phyloP scores from a whole-genome alignment of 352 stramenopile species.

The Phytopythium helicoides region DNA sequence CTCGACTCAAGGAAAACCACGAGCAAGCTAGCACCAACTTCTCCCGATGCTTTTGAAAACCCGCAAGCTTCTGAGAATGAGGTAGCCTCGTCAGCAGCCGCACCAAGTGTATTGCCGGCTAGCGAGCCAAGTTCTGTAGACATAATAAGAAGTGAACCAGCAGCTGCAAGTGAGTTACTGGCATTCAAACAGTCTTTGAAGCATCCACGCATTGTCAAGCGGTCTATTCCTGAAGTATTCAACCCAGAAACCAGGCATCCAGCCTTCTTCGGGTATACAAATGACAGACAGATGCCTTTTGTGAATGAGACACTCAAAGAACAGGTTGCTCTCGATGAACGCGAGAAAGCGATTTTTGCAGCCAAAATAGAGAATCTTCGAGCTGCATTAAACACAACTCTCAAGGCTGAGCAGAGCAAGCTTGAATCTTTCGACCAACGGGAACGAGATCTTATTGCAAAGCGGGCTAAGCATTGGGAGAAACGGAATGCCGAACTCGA shows the following conservation, averaged over 20 bases:
- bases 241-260: constrained; percentile 46
- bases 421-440: constrained; percentile 46
- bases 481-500: constrained; percentile 64
- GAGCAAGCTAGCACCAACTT: not conserved
- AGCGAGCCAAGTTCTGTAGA: not conserved
- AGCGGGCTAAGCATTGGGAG: constrained; percentile 59
- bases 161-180: constrained; percentile 7
- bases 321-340: constrained; percentile 20
- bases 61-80: not conserved
- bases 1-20: not conserved
- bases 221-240: constrained; percentile 35
- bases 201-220: constrained; percentile 49
- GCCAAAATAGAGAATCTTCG: constrained; percentile 42
- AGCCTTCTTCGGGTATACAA: constrained; percentile 72
- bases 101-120: not conserved
- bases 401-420: constrained; percentile 55
- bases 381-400: constrained; percentile 25
- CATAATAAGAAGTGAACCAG: not conserved
- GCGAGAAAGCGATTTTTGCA: constrained; percentile 53
- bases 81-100: not conserved
- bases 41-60: not conserved
- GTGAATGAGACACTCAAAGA: constrained; percentile 32
- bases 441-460: constrained; percentile 37
- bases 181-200: constrained; percentile 37
- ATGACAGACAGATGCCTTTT: constrained; percentile 36